Base-by-base conservation (phyloP, 306 rosid species). In the Lupinus albus region DNA sequence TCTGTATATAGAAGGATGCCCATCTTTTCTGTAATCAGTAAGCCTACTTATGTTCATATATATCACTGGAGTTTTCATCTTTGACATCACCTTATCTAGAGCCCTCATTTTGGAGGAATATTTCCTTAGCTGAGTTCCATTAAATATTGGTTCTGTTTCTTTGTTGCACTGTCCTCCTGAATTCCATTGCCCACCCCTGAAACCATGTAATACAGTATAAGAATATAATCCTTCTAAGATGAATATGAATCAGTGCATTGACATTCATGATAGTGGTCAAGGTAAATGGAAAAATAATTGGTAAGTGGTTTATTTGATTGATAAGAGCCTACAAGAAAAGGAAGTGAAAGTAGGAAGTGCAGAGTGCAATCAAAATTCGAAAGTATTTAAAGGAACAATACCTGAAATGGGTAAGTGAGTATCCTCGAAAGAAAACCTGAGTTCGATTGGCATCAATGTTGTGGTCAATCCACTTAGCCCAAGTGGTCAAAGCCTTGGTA, bases 181-280 rank as follows among this genome's bases (percentile, higher is more conserved):
- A 69, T 94, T 90, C 99, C 99, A 94, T 41, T 82, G 92, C 38
- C 99, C 99, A 57, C 97, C 91, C 14, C 99, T 94, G 86, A 84
- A 80, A 68, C 44, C 72, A 82, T 18, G 61, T 76, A 30, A 60
- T 36, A 66, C 15, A 66, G 15, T 46, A 66, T 21, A 58, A 47
- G 2, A 74, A 72, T 33, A 25, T 16, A 55, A 28, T 15, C 2
- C 11, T 16, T 1, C 42, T 13, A 16, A 30, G 28, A 30, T 36
- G 62, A 39, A 41, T 18, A 25, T 48, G 74, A 56, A 44, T 33
- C 41, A 17, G 25, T 20, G 30, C 2, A 49, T 25, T 48, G 60
- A 8, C 61, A 39, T 11, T 11, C 7, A 12, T 60, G 61, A 12
- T 17, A 9, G 35, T 17, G 59, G 14, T 33, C 51, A 15, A 18